phyloP scores from a whole-genome alignment of 2,329 filamentous ascomycete genomes.

The Ascochyta lentis region DNA sequence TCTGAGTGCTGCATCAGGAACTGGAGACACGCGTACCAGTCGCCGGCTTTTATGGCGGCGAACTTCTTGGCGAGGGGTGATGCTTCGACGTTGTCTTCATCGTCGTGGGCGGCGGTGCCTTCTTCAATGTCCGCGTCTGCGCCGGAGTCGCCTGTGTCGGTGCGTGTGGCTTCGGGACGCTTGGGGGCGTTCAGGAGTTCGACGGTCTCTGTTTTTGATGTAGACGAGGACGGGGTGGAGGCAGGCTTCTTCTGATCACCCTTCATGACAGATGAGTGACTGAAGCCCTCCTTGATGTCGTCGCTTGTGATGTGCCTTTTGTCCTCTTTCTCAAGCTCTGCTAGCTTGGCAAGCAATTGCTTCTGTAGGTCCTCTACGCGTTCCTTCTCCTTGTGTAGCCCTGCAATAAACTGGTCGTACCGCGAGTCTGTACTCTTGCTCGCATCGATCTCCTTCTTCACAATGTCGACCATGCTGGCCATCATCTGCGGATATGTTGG shows the following conservation, averaged over 20 bases:
- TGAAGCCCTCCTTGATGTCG: conserved; percentile 84
- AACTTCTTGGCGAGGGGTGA: conserved; percentile 82
- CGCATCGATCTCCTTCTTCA: conserved; percentile 84
- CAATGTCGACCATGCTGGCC: conserved; percentile 91
- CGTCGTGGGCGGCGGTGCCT: conserved; percentile 47
- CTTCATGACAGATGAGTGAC: conserved; percentile 76
- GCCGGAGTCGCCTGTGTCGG: conserved; percentile 59
- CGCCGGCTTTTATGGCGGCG: conserved; percentile 74
- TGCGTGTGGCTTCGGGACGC: conserved; percentile 45
- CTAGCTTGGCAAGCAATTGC: conserved; percentile 76
- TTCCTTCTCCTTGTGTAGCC: conserved; percentile 75
- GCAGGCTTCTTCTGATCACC: conserved; percentile 31
- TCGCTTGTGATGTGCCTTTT: conserved; percentile 93
- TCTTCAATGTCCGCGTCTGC: conserved; percentile 69
- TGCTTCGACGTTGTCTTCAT: conserved; percentile 75
- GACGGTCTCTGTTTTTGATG: conserved; percentile 47
- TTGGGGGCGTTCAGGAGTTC: conserved; percentile 78
- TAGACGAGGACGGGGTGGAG: conserved; percentile 33
- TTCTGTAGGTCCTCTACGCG: conserved; percentile 82
- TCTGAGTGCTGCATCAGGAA: conserved; percentile 82
- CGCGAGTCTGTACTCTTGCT: conserved; percentile 68
- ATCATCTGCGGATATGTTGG: conserved; percentile 97
- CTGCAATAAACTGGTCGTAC: conserved; percentile 77
- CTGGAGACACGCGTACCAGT: conserved; percentile 75
- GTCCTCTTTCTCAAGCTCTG: conserved; percentile 83